Base-by-base conservation (phyloP, 2,329 filamentous ascomycete species). In the Aspergillus tubingensis region DNA sequence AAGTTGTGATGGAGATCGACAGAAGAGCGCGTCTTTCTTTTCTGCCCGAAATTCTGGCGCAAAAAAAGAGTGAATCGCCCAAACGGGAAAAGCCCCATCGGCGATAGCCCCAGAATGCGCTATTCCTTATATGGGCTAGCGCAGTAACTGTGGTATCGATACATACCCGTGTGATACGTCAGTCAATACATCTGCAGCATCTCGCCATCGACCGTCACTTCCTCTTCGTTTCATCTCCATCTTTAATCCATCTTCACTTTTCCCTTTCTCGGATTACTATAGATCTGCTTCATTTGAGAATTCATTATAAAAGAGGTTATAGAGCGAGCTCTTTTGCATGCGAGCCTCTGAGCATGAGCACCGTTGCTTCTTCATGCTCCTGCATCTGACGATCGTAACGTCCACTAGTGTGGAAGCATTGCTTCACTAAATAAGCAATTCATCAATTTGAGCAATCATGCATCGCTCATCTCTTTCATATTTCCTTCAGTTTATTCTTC, bases 51-150 rank as follows among this genome's bases (percentile, higher is more conserved):
- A 39, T 39, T 30, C 43, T 51, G 54, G 53, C 43, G 54, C 19
- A 59, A 59, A 54, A 61, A 61, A 65, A 64, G 62, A 65, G 51
- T 55, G 43, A 21, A 44, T 50, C 13, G 6, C 51, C 43, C 54
- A 56, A 52, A 57, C 58, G 57, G 58, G 57, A 57, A 57, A 47
- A 54, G 57, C 39, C 54, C 66, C 65, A 68, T 68, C 68, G 64
- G 66, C 65, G 65, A 69, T 68, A 67, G 38, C 3, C 47, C 27
- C 27, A 19, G 54, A 44, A 53, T 25, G 25, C 36, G 17, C 62
- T 63, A 66, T 39, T 39, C 62, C 57, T 0, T 0, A 25, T 58
- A 2, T 0, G 60, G 67, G 23, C 43, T 68, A 67, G 62, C 13
- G 56, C 17, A 1, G 27, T 58, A 39, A 44, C 8, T 13, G 23